A percentile compares a stretch with the other conserved stretches of the same genome.
Conservation (phyloP, 2,329 filamentous ascomycete genomes). For the Curvularia sp. region DNA sequence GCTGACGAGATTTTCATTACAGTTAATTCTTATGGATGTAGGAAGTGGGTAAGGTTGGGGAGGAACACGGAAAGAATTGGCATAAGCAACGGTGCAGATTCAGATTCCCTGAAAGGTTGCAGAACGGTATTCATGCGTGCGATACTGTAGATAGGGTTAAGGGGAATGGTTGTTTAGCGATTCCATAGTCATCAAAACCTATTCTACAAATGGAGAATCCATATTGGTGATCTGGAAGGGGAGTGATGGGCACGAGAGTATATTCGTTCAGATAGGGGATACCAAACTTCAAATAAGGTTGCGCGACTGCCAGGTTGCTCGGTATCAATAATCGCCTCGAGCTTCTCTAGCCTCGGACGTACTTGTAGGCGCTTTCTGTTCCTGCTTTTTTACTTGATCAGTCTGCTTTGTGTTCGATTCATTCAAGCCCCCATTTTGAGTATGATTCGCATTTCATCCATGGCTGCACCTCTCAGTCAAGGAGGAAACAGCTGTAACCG, state of each 20-base stretch:
- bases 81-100: no score
- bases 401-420: no score
- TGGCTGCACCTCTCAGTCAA: background rate
- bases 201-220: background rate
- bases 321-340: background rate
- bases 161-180: background rate
- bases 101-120: no score
- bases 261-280: background rate
- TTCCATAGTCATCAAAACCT: background rate
- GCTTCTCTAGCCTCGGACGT: background rate
- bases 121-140: no score
- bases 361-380: no score
- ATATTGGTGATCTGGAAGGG: background rate
- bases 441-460: background rate
- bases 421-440: no score
- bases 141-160: background rate
- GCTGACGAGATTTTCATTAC: no score
- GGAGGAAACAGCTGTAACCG: background rate
- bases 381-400: background rate
- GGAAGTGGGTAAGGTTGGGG: no score
- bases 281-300: background rate
- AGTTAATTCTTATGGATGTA: no score
- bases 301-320: background rate
- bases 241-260: background rate
- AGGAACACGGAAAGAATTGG: no score